phyloP scores from a whole-genome alignment of 2,329 filamentous ascomycete genomes.

The Thielaviopsis cerberus region DNA sequence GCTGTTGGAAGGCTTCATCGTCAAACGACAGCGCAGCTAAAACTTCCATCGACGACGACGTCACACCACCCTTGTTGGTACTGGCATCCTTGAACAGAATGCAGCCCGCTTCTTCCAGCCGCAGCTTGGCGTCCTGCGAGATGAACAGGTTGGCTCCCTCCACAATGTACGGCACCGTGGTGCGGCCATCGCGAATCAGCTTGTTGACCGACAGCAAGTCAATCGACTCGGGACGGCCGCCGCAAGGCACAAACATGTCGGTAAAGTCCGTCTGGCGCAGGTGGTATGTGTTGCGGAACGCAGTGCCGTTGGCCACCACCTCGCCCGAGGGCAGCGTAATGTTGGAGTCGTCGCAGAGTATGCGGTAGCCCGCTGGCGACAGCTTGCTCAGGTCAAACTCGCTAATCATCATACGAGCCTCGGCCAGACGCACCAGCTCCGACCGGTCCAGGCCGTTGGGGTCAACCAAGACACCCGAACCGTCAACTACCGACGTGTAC shows the following conservation, averaged over 20 bases:
- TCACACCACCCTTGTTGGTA: conserved; percentile 96
- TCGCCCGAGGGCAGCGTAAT: conserved; percentile 77
- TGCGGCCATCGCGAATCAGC: conserved; percentile 79
- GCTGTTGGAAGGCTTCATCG: conserved; percentile 65
- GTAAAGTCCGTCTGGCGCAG: conserved; percentile 59
- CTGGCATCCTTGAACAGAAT: conserved; percentile 95
- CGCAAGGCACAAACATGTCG: conserved; percentile 87
- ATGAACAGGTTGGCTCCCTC: conserved; percentile 98
- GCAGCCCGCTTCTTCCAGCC: conserved; percentile 85
- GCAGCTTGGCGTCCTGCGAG: conserved; percentile 91
- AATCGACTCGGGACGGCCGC: conserved; percentile 89
- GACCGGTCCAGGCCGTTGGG: conserved; percentile 71
- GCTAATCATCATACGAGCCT: conserved; percentile 72
- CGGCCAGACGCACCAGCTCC: conserved; percentile 71
- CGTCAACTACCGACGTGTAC: conserved; percentile 90
- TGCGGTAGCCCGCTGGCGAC: conserved; percentile 72
- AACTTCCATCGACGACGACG: conserved; percentile 89
- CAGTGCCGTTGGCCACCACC: conserved; percentile 71
- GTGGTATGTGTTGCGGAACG: conserved; percentile 96
- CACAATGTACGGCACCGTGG: conserved; percentile 78
- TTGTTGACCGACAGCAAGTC: conserved; percentile 74
- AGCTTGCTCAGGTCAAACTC: conserved; percentile 74
- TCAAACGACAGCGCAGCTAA: conserved; percentile 89
- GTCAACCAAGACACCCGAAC: conserved; percentile 83
- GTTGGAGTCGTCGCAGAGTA: conserved; percentile 81